Evolutionary conservation across 495 filamentous ascomycete genomes (phyloP).

Genomic region (Viridothelium virens): DNA sequence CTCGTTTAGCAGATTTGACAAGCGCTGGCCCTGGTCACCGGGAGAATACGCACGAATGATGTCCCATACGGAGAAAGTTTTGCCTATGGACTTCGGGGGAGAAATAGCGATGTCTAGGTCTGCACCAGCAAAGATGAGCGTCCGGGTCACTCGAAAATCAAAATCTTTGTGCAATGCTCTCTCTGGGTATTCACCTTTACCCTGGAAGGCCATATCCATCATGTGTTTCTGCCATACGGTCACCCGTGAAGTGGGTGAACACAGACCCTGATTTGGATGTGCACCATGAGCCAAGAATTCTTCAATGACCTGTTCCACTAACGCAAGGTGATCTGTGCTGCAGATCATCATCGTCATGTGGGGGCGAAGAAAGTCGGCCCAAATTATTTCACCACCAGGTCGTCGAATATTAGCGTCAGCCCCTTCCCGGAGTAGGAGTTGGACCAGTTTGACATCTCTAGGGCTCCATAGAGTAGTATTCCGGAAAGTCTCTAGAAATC

Average conservation of each 20-base stretch:
- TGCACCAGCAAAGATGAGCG: not conserved
- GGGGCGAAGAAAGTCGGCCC: not conserved
- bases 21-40: not conserved
- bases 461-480: not conserved
- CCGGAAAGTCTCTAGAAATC: not conserved
- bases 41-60: not conserved
- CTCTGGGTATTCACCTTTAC: not conserved
- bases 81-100: not conserved
- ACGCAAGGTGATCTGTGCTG: not conserved
- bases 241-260: not conserved
- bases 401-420: not conserved
- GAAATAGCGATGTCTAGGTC: not conserved
- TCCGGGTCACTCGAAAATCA: not conserved
- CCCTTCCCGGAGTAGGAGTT: not conserved
- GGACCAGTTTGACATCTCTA: not conserved
- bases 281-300: not conserved
- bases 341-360: not conserved
- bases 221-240: not conserved
- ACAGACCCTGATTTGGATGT: not conserved
- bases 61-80: not conserved
- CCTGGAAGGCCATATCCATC: not conserved
- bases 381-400: not conserved
- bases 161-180: not conserved
- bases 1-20: not conserved
- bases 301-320: not conserved